A percentile compares a stretch with the other conserved stretches of the same genome.
Conservation (phyloP, 176 grass and related monocot species). For the Neostapfia colusana region DNA sequence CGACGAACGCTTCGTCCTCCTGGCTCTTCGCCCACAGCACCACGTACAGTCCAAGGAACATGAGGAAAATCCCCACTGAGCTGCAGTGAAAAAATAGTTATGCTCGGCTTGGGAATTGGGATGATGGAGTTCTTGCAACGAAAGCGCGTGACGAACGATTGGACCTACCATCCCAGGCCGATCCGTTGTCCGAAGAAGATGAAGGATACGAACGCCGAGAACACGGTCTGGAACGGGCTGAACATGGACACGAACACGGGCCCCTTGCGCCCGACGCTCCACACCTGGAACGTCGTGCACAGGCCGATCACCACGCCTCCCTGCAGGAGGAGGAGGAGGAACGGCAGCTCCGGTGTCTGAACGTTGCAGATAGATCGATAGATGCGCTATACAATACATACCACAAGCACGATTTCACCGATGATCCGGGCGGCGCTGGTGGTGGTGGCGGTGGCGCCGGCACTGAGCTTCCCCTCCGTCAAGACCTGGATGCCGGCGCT, state of each 20-base stretch:
- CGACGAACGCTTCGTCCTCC: constrained; percentile 37
- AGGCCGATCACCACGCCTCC: constrained; percentile 40
- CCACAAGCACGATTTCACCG: constrained; percentile 44
- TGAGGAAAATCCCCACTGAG: constrained; percentile 49
- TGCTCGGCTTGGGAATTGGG: too few relatives aligned
- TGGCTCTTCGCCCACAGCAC: constrained; percentile 63
- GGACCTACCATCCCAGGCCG: constrained; percentile 41
- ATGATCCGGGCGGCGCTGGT: background rate
- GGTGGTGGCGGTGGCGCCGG: background rate
- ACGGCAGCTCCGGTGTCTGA: background rate
- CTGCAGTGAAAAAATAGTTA: constrained; percentile 36
- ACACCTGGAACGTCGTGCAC: constrained; percentile 51
- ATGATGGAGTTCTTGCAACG: background rate
- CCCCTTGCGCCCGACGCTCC: constrained; percentile 42
- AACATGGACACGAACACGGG: constrained; percentile 56
- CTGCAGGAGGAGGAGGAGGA: constrained; percentile 15
- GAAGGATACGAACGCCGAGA: constrained; percentile 42
- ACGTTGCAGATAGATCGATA: too few relatives aligned
- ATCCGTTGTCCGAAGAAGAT: constrained; percentile 47
- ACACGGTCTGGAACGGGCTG: constrained; percentile 55
- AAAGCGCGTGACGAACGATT: background rate
- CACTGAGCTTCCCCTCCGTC: constrained; percentile 37
- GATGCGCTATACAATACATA: too few relatives aligned
- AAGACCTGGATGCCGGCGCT: constrained; percentile 45
- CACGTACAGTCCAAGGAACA: constrained; percentile 68